Evolutionary conservation across 2,329 filamentous ascomycete genomes (phyloP), one percentile per base, ranked within the genome.

Genomic region (Aspergillus fischeri): DNA sequence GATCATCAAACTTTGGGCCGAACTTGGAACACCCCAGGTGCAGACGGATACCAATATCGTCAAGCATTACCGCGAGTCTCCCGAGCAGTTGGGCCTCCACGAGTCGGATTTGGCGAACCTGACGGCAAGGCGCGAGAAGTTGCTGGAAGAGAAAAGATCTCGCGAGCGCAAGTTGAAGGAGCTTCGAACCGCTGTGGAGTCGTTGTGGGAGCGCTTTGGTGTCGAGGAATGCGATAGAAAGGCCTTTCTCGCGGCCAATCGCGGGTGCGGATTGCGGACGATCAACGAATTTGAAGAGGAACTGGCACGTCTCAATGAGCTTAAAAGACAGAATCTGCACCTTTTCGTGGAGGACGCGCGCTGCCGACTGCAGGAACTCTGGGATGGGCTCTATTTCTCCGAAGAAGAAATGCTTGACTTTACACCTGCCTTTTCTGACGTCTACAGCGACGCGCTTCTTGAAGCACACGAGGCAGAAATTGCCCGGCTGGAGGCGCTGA

Each of bases 401-500:
- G 94, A 99, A 71, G 94, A 99, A 68, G 94, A 99, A 77, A 97
- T 97, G 92, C 85, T 97, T 56, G 92, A 97, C 65, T 99, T 99
- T 66, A 94, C 92, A 0, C 94, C 95, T 0, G 94, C 92, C 45
- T 97, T 97, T 72, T 96, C 92, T 10, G 94, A 97, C 70, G 93
- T 97, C 21, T 97, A 95, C 76, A 97, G 92, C 67, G 94, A 99
- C 72, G 94, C 94, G 4, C 83, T 99, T 9, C 84, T 99, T 0
- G 92, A 96, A 63, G 92, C 94, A 0, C 95, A 99, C 68, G 94
- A 99, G 78, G 87, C 88, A 21, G 95, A 99, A 70, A 92, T 99
- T 62, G 78, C 81, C 6, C 86, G 92, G 24, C 81, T 99, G 0
- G 90, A 96, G 72, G 81, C 86, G 2, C 80, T 99, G 38, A 89